Base-by-base conservation (phyloP, 495 filamentous ascomycete genomes). In the Aspergillus haitiensis region DNA sequence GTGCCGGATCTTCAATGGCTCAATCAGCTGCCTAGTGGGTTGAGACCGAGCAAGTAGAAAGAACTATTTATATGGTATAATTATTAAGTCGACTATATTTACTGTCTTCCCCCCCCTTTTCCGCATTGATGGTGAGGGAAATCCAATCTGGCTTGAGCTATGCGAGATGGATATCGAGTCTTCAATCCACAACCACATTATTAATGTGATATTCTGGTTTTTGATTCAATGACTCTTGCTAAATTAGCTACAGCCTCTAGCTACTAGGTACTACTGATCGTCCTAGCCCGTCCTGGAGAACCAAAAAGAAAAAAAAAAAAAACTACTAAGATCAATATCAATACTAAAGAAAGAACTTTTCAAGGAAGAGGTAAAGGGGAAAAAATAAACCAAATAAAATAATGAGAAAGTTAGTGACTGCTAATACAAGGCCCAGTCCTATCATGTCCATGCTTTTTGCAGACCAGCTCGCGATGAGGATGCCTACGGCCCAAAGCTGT, bases 361-460 rank as follows among this genome's bases (percentile, higher is more conserved):
- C 37, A 11, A 40, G 37, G 5, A 11, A n/a, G 4, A 40, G 21
- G 34, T 39, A 46, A 40, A n/a, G 37, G n/a, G n/a, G n/a, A 40
- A 27, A 27, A 27, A 1, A 27, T 27, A 27, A 27, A n/a, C n/a
- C n/a, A n/a, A 27, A 27, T 27, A 27, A 27, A 27, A 27, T 27
- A 27, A 27, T 27, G 21, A 27, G 21, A 27, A 27, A 27, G 21
- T 27, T 27, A 27, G 21, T 27, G 21, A 27, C 21, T 27, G 21
- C 21, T 27, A 27, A 27, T 27, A 27, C 21, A 27, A 27, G 21
- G 21, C 21, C 21, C 3, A 47, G 44, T 21, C 56, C 49, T 47
- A 52, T 60, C 50, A 54, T 36, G 35, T 39, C 34, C 13, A 34
- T 45, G 39, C 48, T 12, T 52, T 37, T 56, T 56, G 54, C 42